phyloP scores from a whole-genome alignment of 495 filamentous ascomycete species.

The Hypoxylon trugodes region DNA sequence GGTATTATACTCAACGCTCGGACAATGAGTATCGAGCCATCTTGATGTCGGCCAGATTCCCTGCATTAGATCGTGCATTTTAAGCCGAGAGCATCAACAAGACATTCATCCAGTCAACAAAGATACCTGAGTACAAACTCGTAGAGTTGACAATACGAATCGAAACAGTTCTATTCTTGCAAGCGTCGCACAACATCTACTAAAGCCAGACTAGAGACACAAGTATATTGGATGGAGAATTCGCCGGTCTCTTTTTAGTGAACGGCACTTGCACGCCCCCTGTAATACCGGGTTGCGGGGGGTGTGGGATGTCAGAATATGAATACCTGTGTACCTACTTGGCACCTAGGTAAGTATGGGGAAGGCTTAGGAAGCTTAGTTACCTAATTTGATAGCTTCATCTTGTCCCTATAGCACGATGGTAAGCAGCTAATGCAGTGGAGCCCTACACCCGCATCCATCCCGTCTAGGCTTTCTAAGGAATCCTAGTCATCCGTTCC shows the following conservation, averaged over 20 bases:
- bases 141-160: background rate
- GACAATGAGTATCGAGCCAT: background rate
- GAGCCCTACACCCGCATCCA: constrained; percentile 19
- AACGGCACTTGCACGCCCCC: constrained; percentile 23
- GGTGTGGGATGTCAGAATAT: background rate
- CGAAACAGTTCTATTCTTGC: background rate
- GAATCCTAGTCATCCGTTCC: background rate
- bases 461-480: constrained; percentile 16
- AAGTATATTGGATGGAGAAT: background rate
- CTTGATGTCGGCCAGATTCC: constrained; percentile 6
- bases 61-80: constrained; percentile 8
- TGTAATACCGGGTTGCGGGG: constrained; percentile 15
- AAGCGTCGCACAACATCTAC: background rate
- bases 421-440: constrained; percentile 28
- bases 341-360: too few relatives aligned
- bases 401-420: background rate
- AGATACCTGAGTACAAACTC: background rate
- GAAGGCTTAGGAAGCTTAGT: too few relatives aligned
- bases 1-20: constrained; percentile 9
- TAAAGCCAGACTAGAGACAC: background rate
- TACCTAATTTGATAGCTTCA: background rate
- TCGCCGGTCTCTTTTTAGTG: constrained; percentile 13
- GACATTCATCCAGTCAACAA: background rate
- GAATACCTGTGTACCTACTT: too few relatives aligned
- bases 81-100: constrained; percentile 7